These are phyloP conservation scores for Gastrodia elata DNA, from an alignment of 106 monocot species.

Conservation along the genomic window DNA sequence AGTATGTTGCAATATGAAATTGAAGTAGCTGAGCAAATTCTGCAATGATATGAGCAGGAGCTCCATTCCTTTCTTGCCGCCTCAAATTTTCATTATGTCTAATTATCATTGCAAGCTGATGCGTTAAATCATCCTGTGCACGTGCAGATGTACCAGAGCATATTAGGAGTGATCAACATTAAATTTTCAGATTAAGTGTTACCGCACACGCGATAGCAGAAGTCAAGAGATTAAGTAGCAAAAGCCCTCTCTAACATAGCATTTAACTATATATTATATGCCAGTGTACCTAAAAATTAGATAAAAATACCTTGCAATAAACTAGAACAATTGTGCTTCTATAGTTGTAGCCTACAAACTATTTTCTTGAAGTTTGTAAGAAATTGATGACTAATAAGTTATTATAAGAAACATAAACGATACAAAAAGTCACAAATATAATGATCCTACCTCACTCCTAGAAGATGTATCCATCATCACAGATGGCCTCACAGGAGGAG, in stretches of 20 bases:
- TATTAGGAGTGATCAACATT: neutral
- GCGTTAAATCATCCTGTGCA: constrained; percentile 94
- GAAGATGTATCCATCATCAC: constrained; percentile 99
- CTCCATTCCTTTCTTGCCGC: constrained; percentile 90
- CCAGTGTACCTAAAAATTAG: neutral
- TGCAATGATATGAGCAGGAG: constrained; percentile 96
- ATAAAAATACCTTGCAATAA: neutral
- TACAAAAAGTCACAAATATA: neutral
- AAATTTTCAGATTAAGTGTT: neutral
- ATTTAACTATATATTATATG: neutral
- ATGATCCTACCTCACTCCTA: constrained; percentile 76
- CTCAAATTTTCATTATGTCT: constrained; percentile 93
- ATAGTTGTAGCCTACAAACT: neutral
- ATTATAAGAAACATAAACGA: neutral
- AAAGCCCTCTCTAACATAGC: neutral
- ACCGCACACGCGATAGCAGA: neutral
- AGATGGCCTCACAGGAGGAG: constrained; percentile 96
- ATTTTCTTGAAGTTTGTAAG: constrained; percentile 1
- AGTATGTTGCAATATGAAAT: constrained; percentile 97
- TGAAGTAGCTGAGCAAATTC: constrained; percentile 96
- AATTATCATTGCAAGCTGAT: constrained; percentile 97
- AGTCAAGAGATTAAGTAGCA: neutral
- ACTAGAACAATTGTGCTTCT: neutral
- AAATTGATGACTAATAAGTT: neutral
- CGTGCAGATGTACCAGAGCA: neutral